A percentile compares a stretch with the other conserved stretches of the same genome.
Conservation (phyloP, 73 alveolate species). For the Paramecium tetraurelia region DNA sequence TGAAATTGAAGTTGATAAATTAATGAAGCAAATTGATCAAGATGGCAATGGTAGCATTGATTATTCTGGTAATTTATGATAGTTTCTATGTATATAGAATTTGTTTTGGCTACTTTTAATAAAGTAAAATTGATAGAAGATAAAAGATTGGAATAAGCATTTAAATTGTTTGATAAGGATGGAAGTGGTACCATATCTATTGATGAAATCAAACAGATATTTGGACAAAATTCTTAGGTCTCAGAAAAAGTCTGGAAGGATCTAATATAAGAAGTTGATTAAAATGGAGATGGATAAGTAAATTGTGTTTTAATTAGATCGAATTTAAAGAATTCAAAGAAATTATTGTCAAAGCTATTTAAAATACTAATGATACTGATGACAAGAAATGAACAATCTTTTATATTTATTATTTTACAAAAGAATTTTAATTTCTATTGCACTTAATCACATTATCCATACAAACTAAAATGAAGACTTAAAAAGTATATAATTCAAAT, state of each 20-base stretch:
- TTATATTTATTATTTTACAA: neutral
- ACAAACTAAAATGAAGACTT: no score
- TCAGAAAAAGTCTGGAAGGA: conserved; percentile 75
- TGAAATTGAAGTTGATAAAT: conserved; percentile 66
- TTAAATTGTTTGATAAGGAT: conserved; percentile 70
- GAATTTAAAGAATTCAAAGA: conserved; percentile 60
- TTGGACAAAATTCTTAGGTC: conserved; percentile 51
- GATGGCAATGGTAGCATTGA: conserved; percentile 67
- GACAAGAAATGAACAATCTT: neutral
- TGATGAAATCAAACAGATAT: conserved; percentile 62
- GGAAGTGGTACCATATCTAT: conserved; percentile 76
- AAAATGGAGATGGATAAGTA: conserved; percentile 79
- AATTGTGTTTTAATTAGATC: conserved; percentile 27
- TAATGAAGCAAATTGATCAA: conserved; percentile 64
- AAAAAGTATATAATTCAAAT: neutral
- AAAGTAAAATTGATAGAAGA: conserved; percentile 45
- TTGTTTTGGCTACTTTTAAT: conserved; percentile 64
- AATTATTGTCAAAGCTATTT: conserved; percentile 42
- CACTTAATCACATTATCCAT: neutral
- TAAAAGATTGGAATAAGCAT: conserved; percentile 67
- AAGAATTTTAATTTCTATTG: neutral
- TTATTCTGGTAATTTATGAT: conserved; percentile 60
- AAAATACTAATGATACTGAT: neutral
- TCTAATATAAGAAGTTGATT: conserved; percentile 73
- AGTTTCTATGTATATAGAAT: conserved; percentile 9